Evolutionary conservation across 2,329 filamentous ascomycete genomes (phyloP), one percentile per base, ranked within the genome.

Genomic region (Aureobasidium sp.): DNA sequence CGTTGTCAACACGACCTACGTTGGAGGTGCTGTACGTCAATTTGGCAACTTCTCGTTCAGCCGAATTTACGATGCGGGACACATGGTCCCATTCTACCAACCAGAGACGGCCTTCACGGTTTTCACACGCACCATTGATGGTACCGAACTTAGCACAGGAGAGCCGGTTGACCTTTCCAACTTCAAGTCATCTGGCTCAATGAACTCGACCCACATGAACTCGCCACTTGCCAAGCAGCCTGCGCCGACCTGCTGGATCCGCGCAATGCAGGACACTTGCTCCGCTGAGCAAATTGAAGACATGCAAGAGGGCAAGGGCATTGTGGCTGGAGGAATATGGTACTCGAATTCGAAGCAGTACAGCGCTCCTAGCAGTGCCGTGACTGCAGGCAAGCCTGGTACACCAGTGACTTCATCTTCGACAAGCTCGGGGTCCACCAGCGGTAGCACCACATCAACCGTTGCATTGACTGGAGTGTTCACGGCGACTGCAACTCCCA

Each of bases 1-100:
- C 64, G 76, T 85, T 14, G 84, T 89, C 44, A 89, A 90, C 69
- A 80, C 79, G 29, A 79, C 81, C 7, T 87, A 88, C 73, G 59
- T 65, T 5, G 69, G 67, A 31, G 90, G 90, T 22, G 82, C 84
- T 61, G 89, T 90, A 0, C 82, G 89, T 4, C 89, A 94, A 72
- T 89, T 84, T 68, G 89, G 87, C 12, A 92, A 92, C 61, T 70
- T 83, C 7, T 77, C 73, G 37, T 82, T 82, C 68, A 75, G 74
- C 6, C 75, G 79, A 15, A 74, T 82, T 60, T 83, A 80, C 67
- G 75, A 82, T 66, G 75, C 81, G 1, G 81, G 80, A 3, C 81
- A 83, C 65, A 75, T 80, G 59, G 75, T 81, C 1, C 78, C 80
- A 0, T 79, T 77, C 27, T 79, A 77, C 66, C 78, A 81, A 64